Evolutionary conservation across 2,329 filamentous ascomycete genomes (phyloP), one percentile per base, ranked within the genome.

Genomic region (Neopestalotiopsis clavispora): DNA sequence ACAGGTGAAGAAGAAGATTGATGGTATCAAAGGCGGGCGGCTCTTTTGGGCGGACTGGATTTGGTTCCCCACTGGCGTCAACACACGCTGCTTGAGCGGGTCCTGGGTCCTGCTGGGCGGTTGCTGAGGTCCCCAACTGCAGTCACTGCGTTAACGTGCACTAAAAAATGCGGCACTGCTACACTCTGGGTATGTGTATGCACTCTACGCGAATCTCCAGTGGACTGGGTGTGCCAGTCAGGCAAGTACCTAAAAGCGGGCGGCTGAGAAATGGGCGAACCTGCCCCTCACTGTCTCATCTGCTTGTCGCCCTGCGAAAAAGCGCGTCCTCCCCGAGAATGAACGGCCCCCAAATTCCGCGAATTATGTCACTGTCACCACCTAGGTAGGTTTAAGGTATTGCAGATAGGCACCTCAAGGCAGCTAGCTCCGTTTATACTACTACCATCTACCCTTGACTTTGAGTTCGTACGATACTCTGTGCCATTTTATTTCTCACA

Each of bases 11-110:
- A 59, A 49, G 52, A 38, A 23, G 45, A 52, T 52, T 52, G 62
- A 65, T 60, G 30, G 32, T 67, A 67, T 67, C 65, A 67, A 32
- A 60, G 65, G 65, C 65, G 65, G 65, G 65, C 65, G 56, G 56
- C 65, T 34, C 65, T 67, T 59, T 42, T 23, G n/a, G 49, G 52
- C 5, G 59, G 59, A 62, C 34, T 34, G n/a, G 59, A 34, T 62
- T 34, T 34, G 34, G 32, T 62, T 62, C 59, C 30, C 30, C 56
- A 59, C 42, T 60, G 56, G 56, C 42, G 65, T 66, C 64, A 52
- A 57, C 45, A 58, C 60, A 52, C 45, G 45, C 45, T 52, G 45
- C 17, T 20, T 20, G 45, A 52, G 45, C 45, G 45, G 45, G 45
- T 52, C 45, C 14, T n/a, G 6, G 45, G 10, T n/a, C 7, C 45